Conservation (phyloP, 306 rosid species). For the Malus sieversii region DNA sequence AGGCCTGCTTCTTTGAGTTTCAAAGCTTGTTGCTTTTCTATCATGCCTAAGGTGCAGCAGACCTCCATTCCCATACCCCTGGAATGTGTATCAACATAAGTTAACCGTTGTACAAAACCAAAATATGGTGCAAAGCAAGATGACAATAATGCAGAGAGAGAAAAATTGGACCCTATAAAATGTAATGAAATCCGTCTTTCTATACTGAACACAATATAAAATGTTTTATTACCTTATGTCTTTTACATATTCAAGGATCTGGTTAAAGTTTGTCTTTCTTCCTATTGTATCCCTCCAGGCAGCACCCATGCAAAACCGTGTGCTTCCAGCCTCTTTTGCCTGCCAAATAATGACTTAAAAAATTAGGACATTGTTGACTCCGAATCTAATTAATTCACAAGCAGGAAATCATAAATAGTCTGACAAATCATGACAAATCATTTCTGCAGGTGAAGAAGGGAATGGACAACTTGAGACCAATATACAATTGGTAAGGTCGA, state of each 20-base stretch:
- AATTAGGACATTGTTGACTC: not conserved
- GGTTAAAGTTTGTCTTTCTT: conserved; percentile 86
- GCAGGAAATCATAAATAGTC: not conserved
- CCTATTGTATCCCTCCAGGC: conserved; percentile 97
- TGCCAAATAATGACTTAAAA: conserved; percentile 25
- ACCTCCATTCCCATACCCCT: conserved; percentile 98
- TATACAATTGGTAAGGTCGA: not conserved
- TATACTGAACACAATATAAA: not conserved
- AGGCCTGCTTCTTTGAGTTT: conserved; percentile 94
- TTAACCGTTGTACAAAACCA: not conserved
- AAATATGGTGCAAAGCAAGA: no score
- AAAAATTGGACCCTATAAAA: no score
- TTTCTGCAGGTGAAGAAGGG: not conserved
- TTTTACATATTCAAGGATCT: conserved; percentile 80
- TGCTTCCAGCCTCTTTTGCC: conserved; percentile 99
- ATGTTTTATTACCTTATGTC: conserved; percentile 59
- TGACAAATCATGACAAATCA: no score
- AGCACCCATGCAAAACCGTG: conserved; percentile 99
- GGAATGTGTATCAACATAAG: conserved; percentile 10
- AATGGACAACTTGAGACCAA: not conserved
- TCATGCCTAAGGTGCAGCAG: conserved; percentile 97
- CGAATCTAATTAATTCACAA: not conserved
- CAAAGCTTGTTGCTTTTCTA: conserved; percentile 83
- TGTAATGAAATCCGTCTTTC: not conserved
- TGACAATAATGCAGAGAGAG: no score